These are phyloP conservation scores for Fusarium subtropicale DNA, from an alignment of 2,329 filamentous ascomycete genomes.

Conservation along the genomic window DNA sequence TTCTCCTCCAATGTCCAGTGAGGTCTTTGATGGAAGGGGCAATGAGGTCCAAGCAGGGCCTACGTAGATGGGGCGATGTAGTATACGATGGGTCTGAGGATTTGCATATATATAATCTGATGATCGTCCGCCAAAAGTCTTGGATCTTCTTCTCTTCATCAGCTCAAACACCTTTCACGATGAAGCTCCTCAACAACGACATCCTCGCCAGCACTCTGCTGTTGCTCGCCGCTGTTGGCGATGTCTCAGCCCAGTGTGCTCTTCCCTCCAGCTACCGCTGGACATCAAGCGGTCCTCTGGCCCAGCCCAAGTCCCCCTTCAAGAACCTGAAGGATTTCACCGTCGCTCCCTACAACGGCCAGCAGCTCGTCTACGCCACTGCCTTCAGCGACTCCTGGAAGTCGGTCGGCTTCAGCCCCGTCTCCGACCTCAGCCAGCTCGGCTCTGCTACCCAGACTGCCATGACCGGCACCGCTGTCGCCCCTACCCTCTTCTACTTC, in stretches of 20 bases:
- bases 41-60: not conserved
- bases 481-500: conserved; percentile 73
- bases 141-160: not conserved
- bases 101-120: conserved; percentile 8
- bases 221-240: conserved; percentile 17
- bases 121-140: not conserved
- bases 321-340: conserved; percentile 70
- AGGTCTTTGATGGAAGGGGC: not conserved
- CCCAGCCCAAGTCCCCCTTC: conserved; percentile 28
- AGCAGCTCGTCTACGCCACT: conserved; percentile 71
- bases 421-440: conserved; percentile 12
- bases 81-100: not conserved
- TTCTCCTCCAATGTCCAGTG: conserved; percentile 3
- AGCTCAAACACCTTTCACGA: not conserved
- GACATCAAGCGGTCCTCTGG: conserved; percentile 7
- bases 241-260: conserved; percentile 9
- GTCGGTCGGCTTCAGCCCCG: conserved; percentile 18
- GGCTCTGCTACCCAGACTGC: conserved; percentile 8
- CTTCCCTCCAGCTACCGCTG: conserved; percentile 17
- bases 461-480: not conserved
- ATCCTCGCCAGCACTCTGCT: conserved; percentile 6
- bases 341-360: conserved; percentile 63
- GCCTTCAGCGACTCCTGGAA: conserved; percentile 60
- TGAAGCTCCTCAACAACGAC: conserved; percentile 14
- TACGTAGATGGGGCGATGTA: not conserved